Evolutionary conservation across 1,139 yeast species (phyloP).

Genomic region (Geotrichum klebahnii): DNA sequence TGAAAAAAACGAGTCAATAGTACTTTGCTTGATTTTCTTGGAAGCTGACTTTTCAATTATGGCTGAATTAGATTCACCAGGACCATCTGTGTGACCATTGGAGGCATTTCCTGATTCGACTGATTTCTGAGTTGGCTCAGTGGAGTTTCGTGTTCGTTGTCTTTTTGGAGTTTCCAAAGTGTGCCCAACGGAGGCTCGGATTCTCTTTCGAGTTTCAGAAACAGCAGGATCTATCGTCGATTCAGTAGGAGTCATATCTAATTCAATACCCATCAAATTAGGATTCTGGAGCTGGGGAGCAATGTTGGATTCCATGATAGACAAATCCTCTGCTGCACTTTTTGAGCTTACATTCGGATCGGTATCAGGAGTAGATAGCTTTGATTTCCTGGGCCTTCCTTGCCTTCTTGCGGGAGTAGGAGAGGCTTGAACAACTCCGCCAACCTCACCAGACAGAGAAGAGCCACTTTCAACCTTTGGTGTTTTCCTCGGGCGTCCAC

Average conservation of each 20-base stretch:
- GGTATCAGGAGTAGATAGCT: neutral
- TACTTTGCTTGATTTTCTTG: constrained; percentile 2
- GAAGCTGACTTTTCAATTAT: constrained; percentile 1
- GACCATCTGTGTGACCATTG: too few species aligned
- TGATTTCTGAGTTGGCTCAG: too few species aligned
- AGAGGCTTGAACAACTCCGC: neutral
- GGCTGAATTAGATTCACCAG: too few species aligned
- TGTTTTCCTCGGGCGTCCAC: constrained; percentile 36
- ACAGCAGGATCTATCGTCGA: neutral
- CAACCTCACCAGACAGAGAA: neutral
- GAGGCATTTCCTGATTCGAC: too few species aligned
- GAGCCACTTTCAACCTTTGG: neutral
- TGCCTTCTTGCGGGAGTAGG: neutral
- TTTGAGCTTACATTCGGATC: neutral
- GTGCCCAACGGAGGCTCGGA: neutral
- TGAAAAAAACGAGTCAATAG: constrained; percentile 4
- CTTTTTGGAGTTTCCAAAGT: neutral
- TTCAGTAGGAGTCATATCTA: too few species aligned
- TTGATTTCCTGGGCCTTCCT: neutral
- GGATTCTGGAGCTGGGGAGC: neutral
- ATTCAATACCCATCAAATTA: neutral
- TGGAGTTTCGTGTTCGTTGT: neutral
- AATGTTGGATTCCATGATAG: too few species aligned
- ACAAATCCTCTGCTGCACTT: too few species aligned
- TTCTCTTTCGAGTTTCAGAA: neutral